These are phyloP conservation scores for Aureobasidium zeae DNA, from an alignment of 2,329 filamentous ascomycete genomes.

Conservation along the genomic window DNA sequence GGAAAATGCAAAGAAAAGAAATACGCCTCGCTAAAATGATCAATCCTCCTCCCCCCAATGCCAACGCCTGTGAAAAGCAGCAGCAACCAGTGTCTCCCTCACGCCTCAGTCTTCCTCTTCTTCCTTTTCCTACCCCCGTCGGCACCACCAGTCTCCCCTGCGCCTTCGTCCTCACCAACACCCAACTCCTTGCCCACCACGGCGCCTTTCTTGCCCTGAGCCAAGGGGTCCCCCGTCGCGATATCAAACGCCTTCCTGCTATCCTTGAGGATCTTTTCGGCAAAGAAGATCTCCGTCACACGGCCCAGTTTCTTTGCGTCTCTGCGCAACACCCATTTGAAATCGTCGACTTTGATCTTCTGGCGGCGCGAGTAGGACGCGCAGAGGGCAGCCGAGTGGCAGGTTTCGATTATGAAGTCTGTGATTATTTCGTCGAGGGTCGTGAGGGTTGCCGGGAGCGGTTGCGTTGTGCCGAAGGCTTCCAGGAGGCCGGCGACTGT, in stretches of 20 bases:
- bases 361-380: slow-evolving; percentile 81
- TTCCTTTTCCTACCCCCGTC: slow-evolving; percentile 25
- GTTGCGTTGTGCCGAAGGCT: slow-evolving; percentile 69
- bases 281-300: slow-evolving; percentile 80
- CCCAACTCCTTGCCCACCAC: slow-evolving; percentile 51
- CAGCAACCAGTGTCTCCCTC: too few relatives aligned
- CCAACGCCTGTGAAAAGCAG: too few relatives aligned
- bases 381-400: slow-evolving; percentile 76
- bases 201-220: slow-evolving; percentile 37
- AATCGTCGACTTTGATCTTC: slow-evolving; percentile 97
- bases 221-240: slow-evolving; percentile 53
- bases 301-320: slow-evolving; percentile 80
- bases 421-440: slow-evolving; percentile 92
- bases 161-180: slow-evolving; percentile 45
- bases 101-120: slow-evolving; percentile 24
- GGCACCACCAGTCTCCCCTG: too few relatives aligned
- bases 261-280: slow-evolving; percentile 77
- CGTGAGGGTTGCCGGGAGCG: slow-evolving; percentile 73
- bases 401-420: slow-evolving; percentile 91
- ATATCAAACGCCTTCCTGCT: slow-evolving; percentile 66
- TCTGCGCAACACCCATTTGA: slow-evolving; percentile 83
- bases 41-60: too few relatives aligned
- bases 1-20: too few relatives aligned
- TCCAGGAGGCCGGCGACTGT: slow-evolving; percentile 14
- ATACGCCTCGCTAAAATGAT: too few relatives aligned